These are phyloP conservation scores for Suillus sp. DNA, from an alignment of 768 basidiomycete species.

Conservation along the genomic window DNA sequence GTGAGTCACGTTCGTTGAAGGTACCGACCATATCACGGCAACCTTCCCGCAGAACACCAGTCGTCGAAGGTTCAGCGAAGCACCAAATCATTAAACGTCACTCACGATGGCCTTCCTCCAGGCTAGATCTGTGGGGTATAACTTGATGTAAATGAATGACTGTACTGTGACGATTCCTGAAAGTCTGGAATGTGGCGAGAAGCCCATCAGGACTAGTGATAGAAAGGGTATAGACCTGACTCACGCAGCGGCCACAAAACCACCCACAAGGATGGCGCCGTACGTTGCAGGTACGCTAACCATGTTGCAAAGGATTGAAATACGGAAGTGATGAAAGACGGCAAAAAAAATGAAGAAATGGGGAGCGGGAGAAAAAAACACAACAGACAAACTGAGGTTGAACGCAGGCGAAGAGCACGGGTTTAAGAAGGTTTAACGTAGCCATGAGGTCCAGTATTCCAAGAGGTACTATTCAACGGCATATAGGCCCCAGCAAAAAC, in stretches of 20 bases:
- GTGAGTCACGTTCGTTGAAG: neutral
- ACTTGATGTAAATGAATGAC: slow-evolving; percentile 31
- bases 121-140: slow-evolving; percentile 29
- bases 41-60: slow-evolving; percentile 20
- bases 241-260: slow-evolving; percentile 32
- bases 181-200: slow-evolving; percentile 19
- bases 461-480: slow-evolving; percentile 7
- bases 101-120: slow-evolving; percentile 29
- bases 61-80: neutral
- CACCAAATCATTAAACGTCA: neutral
- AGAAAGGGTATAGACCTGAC: neutral
- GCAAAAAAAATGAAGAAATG: neutral
- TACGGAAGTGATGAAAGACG: neutral
- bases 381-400: neutral
- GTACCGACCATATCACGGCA: slow-evolving; percentile 28
- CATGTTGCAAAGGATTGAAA: slow-evolving; percentile 8
- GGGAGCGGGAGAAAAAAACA: neutral
- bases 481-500: neutral
- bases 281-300: slow-evolving; percentile 23
- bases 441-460: slow-evolving; percentile 6
- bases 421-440: slow-evolving; percentile 5
- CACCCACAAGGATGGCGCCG: slow-evolving; percentile 34
- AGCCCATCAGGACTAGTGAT: neutral
- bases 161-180: slow-evolving; percentile 32
- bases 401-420: neutral